Base-by-base conservation (phyloP, 352 stramenopile genomes). In the Detonula confervacea region DNA sequence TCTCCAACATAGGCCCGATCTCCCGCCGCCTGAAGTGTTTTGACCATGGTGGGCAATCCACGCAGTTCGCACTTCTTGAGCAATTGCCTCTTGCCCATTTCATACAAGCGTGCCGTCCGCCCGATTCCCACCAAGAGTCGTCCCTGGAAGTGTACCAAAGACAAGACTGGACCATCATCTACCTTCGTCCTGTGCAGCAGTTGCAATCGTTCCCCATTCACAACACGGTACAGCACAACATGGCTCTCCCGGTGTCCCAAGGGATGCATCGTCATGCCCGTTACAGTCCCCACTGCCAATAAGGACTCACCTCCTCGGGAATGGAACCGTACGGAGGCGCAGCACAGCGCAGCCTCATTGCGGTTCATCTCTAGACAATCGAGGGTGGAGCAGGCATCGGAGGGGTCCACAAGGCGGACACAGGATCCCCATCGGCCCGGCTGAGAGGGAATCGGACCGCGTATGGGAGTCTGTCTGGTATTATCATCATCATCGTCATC, bases 31-130 rank as follows among this genome's bases (percentile, higher is more conserved):
- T 98, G 97, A 14, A 99, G 80, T 11, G 95, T 96, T 49, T 97
- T 95, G n/a, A 99, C 84, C 77, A 96, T 94, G 0, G 95, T 95
- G 14, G 91, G 90, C 25, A 95, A 71, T 47, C 77, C 84, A 14
- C 82, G 64, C n/a, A 91, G 61, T 88, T 99, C 97, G 73, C 97
- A 99, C 91, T 99, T 99, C 81, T 97, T 96, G 29, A 99, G 85
- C 78, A 99, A 92, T 79, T 99, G 99, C 49, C 97, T 98, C 91
- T 99, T 99, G 64, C 97, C 97, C 51, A 99, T 89, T 75, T 99
- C 97, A 88, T 99, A 99, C n/a, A 99, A 96, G 27, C 97, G 94
- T 0, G 99, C 86, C 24, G 90, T 95, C 44, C 93, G 93, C 7
- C 97, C 98, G n/a, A 99, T 94, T 16, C 97, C 98, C 11, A 98